Conservation (phyloP, 2,329 filamentous ascomycete genomes). For the Xylariaceae sp. region DNA sequence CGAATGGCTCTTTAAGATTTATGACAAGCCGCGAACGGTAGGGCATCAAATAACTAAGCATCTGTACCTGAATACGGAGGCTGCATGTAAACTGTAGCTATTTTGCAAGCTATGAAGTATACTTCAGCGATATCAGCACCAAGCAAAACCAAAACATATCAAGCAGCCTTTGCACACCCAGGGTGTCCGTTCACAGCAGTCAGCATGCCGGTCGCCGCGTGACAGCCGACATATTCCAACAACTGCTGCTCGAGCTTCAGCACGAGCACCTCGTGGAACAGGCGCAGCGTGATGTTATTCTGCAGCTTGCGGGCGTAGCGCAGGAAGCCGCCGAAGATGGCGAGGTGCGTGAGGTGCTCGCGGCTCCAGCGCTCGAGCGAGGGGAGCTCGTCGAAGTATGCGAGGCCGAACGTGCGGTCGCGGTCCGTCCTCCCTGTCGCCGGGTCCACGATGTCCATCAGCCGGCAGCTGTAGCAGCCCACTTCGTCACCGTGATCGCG, state of each 20-base stretch:
- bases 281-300: conserved; percentile 43
- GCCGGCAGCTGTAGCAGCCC: conserved; percentile 50
- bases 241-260: conserved; percentile 47
- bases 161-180: no score
- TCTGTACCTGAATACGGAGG: no score
- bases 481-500: conserved; percentile 49
- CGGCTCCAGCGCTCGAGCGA: conserved; percentile 49
- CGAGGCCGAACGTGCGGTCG: conserved; percentile 49
- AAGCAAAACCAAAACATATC: no score
- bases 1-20: no score
- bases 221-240: conserved; percentile 51
- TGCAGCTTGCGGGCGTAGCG: conserved; percentile 47
- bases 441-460: conserved; percentile 49
- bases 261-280: conserved; percentile 51
- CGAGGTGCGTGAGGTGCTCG: conserved; percentile 47
- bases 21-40: no score
- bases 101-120: no score
- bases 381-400: conserved; percentile 49
- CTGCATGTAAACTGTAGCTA: no score
- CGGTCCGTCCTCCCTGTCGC: conserved; percentile 27
- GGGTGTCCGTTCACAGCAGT: neutral
- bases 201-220: conserved; percentile 44
- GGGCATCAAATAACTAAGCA: no score
- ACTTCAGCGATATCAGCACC: no score
- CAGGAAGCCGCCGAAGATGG: conserved; percentile 49